Conservation (phyloP, 2,329 filamentous ascomycete species). For the Botryotinia narcissicola region DNA sequence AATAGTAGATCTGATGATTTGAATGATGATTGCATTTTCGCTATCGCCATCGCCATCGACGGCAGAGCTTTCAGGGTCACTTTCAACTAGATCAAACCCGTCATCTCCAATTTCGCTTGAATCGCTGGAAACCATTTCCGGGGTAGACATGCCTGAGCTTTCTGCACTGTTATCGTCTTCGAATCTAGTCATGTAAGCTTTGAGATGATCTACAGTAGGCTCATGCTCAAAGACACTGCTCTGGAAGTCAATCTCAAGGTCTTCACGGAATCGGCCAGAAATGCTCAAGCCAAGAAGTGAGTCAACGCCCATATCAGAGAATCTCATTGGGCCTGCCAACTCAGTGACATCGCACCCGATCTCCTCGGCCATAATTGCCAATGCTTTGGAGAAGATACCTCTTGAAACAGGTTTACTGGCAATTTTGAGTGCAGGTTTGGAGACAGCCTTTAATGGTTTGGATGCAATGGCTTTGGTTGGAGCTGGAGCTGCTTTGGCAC, state of each 20-base stretch:
- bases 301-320: conserved; percentile 58
- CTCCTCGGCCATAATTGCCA: conserved; percentile 58
- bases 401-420: conserved; percentile 35
- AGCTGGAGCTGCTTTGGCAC: neutral
- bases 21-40: conserved; percentile 15
- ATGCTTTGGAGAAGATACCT: conserved; percentile 29
- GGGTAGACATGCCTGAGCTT: conserved; percentile 13
- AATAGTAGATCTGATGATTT: conserved; percentile 27
- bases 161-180: conserved; percentile 7
- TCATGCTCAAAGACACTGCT: conserved; percentile 47
- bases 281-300: conserved; percentile 58
- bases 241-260: conserved; percentile 51
- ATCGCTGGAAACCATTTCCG: conserved; percentile 12
- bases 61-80: neutral
- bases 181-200: conserved; percentile 18
- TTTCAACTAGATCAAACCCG: conserved; percentile 4
- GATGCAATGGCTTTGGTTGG: neutral
- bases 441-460: neutral
- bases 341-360: conserved; percentile 54
- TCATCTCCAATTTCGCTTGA: conserved; percentile 11
- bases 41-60: neutral
- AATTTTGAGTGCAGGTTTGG: neutral
- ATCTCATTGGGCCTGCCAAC: conserved; percentile 52
- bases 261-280: conserved; percentile 54
- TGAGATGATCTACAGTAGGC: conserved; percentile 23